Evolutionary conservation across 495 filamentous ascomycete species (phyloP), one percentile per base, ranked within the genome.

Genomic region (Podospora sp.): DNA sequence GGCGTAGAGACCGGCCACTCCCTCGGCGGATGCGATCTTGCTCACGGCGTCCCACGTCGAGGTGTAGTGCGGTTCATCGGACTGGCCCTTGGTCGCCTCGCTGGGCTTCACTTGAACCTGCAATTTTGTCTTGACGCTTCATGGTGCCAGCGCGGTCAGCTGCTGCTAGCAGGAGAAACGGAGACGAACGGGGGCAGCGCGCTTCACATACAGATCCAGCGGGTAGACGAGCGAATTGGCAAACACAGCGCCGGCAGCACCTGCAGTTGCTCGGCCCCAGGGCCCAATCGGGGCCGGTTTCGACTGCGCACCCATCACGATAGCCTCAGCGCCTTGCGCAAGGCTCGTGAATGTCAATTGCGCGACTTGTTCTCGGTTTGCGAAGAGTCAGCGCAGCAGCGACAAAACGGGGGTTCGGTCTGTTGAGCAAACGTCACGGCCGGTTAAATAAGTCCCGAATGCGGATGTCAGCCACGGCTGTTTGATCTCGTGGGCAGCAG

Each of bases 211-310:
- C 94, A 99, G 92, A 79, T 99, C 95, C 36, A 99, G 83, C 16
- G 95, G 95, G 79, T 99, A 99, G 63, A 98, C 96, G 63, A 97
- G 80, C 26, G 95, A 90, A 85, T 99, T 99, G 46, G 95, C 96
- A 55, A 99, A 80, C 14, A 97, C 92, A 36, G 96, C 95, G 59
- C 95, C 94, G 20, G 93, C 92, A 63, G 96, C 92, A 69, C 95
- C 95, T 50, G 96, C 94, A 65, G 97, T 87, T 52, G 95, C 95
- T 73, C 87, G 89, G 33, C 93, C 94, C 96, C 96, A 98, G 62
- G 96, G 93, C 25, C 95, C 92, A 65, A 99, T 86, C 50, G 84
- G 76, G 27, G 80, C 86, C 63, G 89, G 88, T 78, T 95, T 96
- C 46, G 93, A 94, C 79, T 92, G 91, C 55, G 80, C 89, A 56